Base-by-base conservation (phyloP, 176 grass and related monocot species). In the Ensete ventricosum region DNA sequence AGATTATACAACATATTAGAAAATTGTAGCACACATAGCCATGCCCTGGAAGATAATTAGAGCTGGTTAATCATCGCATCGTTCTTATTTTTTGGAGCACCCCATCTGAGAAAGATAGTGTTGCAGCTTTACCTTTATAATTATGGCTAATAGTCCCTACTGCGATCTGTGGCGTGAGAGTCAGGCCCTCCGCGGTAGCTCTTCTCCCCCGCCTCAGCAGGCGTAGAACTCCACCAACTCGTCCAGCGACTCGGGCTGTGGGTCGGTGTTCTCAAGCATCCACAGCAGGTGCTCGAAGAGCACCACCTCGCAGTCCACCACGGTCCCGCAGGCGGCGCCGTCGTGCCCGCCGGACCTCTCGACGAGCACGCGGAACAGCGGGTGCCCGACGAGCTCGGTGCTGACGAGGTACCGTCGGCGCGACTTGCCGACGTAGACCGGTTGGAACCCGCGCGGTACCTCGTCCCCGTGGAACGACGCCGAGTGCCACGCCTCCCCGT, bases 211-310 rank as follows among this genome's bases (percentile, higher is more conserved):
- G 34, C 65, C 10, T 77, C 76, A 77, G 48, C 62, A 77, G 60
- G 76, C 49, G 69, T 96, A 96, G 81, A 92, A 96, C 76, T 96
- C 92, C 75, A 92, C 87, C 82, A 96, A 81, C 85, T 96, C 92
- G 58, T 92, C 92, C 22, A 91, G 77, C 14, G 89, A 96, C 80
- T 96, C 92, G 24, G 92, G 92, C 82, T 87, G 87, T 27, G 87
- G 87, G 77, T 96, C 92, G 59, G 87, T 87, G 79, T 96, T 96
- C 85, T 90, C 87, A 53, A 96, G 87, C 92, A 96, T 96, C 92
- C 92, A 96, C 60, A 96, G 86, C 67, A 96, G 87, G 89, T 96
- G 92, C 77, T 96, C 92, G 81, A 96, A 96, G 67, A 96, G 85
- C 49, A 96, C 92, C 69, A 96, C 89, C 89, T 96, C 92, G 81